Percentiles rank a stretch among this genome's conserved stretches.
Evolutionary conservation across 768 basidiomycete species (phyloP).

Genomic region (Rhizopogon roseolus): DNA sequence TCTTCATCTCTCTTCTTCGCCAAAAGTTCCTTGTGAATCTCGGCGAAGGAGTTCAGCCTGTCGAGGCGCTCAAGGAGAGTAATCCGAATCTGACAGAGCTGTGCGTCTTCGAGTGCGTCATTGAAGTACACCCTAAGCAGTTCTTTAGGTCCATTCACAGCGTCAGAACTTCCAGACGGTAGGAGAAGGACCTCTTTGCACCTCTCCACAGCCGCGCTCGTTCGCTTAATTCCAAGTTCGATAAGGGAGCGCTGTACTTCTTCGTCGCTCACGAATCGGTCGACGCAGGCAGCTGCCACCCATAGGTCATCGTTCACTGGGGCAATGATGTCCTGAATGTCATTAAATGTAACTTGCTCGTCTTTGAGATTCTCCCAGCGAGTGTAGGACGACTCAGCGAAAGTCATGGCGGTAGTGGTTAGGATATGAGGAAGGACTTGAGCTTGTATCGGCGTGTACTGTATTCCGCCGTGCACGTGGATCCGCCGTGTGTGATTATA

Average conservation of each 20-base stretch:
- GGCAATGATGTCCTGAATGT: conserved; percentile 43
- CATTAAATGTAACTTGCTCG: conserved; percentile 49
- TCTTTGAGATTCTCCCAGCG: conserved; percentile 57
- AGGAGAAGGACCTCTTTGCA: conserved; percentile 34
- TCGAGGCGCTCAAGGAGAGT: conserved; percentile 68
- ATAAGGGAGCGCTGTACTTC: conserved; percentile 54
- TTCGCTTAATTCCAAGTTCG: conserved; percentile 59
- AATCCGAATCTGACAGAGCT: conserved; percentile 59
- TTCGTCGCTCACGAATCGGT: conserved; percentile 58
- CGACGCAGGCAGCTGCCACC: conserved; percentile 70
- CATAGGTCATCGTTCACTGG: conserved; percentile 64
- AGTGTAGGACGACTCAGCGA: conserved; percentile 32
- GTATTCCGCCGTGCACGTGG: neutral
- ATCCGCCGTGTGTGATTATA: neutral
- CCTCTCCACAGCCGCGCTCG: conserved; percentile 41
- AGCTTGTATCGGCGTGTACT: neutral
- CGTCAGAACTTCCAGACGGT: conserved; percentile 13
- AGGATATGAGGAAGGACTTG: neutral
- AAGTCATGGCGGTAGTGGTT: conserved; percentile 29
- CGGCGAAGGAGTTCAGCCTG: conserved; percentile 65
- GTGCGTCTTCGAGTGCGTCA: conserved; percentile 53
- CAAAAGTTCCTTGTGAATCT: conserved; percentile 46
- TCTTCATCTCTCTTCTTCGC: conserved; percentile 19
- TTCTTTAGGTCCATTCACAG: conserved; percentile 13
- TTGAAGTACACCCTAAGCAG: conserved; percentile 50